phyloP scores from a whole-genome alignment of 768 basidiomycete genomes.

The Leucocoprinus sp. region DNA sequence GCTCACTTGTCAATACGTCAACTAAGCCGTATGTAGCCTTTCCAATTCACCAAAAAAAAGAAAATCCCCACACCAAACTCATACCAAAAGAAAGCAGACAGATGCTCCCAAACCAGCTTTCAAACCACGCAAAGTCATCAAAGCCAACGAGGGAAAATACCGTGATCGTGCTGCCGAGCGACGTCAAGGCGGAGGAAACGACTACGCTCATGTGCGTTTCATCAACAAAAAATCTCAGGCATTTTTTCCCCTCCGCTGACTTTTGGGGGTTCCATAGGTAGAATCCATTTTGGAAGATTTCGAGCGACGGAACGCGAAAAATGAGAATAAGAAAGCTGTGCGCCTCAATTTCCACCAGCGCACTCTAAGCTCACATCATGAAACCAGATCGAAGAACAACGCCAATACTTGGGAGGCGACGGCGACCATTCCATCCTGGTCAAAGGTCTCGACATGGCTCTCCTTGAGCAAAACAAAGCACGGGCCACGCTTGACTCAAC shows the following conservation, averaged over 20 bases:
- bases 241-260: neutral
- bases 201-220: constrained; percentile 58
- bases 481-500: constrained; percentile 39
- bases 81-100: constrained; percentile 33
- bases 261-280: constrained; percentile 42
- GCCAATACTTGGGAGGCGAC: constrained; percentile 78
- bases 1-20: neutral
- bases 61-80: neutral
- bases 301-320: constrained; percentile 50
- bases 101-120: constrained; percentile 56
- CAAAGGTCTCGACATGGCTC: constrained; percentile 82
- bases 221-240: neutral
- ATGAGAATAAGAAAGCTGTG: constrained; percentile 52
- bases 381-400: constrained; percentile 61
- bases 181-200: constrained; percentile 54
- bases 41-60: no score
- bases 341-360: constrained; percentile 17
- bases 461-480: constrained; percentile 79
- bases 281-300: constrained; percentile 81
- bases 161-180: constrained; percentile 74
- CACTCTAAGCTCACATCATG: neutral
- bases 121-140: constrained; percentile 77
- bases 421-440: constrained; percentile 80
- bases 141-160: constrained; percentile 42
- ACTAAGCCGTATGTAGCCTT: constrained; percentile 1